These are phyloP conservation scores for Suillus subalutaceus DNA, from an alignment of 768 basidiomycete species.

Conservation along the genomic window DNA sequence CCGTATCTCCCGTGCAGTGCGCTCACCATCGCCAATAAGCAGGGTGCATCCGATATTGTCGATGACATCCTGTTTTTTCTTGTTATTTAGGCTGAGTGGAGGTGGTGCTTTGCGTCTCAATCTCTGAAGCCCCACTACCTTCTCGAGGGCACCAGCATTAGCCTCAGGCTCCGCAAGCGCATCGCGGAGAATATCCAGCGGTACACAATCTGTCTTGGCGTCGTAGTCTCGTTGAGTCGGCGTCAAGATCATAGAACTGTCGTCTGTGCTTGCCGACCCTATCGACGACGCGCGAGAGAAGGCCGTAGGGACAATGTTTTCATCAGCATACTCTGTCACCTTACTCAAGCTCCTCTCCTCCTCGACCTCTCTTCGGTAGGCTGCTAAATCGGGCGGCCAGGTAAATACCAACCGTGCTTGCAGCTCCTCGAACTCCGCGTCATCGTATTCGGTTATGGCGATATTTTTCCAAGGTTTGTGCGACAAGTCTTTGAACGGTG, in stretches of 20 bases:
- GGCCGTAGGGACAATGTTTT: slow-evolving; percentile 12
- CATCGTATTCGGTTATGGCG: slow-evolving; percentile 31
- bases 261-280: slow-evolving; percentile 13
- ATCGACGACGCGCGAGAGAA: slow-evolving; percentile 19
- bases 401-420: slow-evolving; percentile 15
- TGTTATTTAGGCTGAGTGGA: not conserved
- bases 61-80: not conserved
- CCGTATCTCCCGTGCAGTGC: not conserved
- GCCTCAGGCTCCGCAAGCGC: not conserved
- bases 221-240: slow-evolving; percentile 5
- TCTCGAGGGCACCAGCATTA: slow-evolving; percentile 5
- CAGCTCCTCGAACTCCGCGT: slow-evolving; percentile 19
- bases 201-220: not conserved
- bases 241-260: slow-evolving; percentile 12
- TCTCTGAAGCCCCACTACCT: slow-evolving; percentile 13
- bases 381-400: slow-evolving; percentile 27
- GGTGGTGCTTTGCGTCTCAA: slow-evolving; percentile 12
- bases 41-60: not conserved
- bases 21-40: not conserved
- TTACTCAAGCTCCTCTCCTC: not conserved
- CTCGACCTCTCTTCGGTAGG: not conserved
- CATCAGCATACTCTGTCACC: not conserved
- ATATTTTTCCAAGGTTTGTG: slow-evolving; percentile 34
- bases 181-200: not conserved
- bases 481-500: not conserved